A percentile compares a stretch with the other conserved stretches of the same genome.
These are phyloP conservation scores for Lentinula sp. DNA, from an alignment of 768 basidiomycete species.

Conservation along the genomic window DNA sequence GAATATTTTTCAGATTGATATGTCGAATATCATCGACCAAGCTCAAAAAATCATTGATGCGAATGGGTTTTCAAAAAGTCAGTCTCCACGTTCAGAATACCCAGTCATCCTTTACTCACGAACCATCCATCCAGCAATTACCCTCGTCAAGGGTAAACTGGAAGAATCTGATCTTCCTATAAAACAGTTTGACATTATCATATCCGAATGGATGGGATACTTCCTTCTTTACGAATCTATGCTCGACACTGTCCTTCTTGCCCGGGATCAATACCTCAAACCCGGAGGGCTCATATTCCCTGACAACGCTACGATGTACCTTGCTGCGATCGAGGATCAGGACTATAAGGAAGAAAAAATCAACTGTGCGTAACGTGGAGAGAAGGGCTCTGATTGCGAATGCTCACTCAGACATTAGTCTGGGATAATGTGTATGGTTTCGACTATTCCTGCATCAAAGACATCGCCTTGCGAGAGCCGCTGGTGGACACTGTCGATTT, in stretches of 20 bases:
- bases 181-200: constrained; percentile 94
- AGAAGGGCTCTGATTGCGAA: background rate
- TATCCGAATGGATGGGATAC: constrained; percentile 99
- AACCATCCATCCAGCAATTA: constrained; percentile 59
- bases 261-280: constrained; percentile 95
- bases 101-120: background rate
- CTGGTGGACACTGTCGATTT: constrained; percentile 98
- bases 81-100: constrained; percentile 23
- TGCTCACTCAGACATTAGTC: constrained; percentile 45
- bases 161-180: constrained; percentile 89
- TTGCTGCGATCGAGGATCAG: constrained; percentile 98
- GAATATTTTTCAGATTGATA: constrained; percentile 71
- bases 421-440: constrained; percentile 99
- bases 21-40: constrained; percentile 99
- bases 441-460: constrained; percentile 99
- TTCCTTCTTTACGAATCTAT: constrained; percentile 99
- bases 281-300: constrained; percentile 92
- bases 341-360: constrained; percentile 99
- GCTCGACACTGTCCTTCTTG: constrained; percentile 96
- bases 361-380: constrained; percentile 67
- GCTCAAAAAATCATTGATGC: constrained; percentile 95
- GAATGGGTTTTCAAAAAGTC: constrained; percentile 94
- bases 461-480: constrained; percentile 93
- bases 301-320: constrained; percentile 84
- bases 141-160: constrained; percentile 95